Percentiles rank a stretch among this genome's conserved stretches.
Evolutionary conservation across 495 filamentous ascomycete genomes (phyloP).

Genomic region (Xeromyces bisporus): DNA sequence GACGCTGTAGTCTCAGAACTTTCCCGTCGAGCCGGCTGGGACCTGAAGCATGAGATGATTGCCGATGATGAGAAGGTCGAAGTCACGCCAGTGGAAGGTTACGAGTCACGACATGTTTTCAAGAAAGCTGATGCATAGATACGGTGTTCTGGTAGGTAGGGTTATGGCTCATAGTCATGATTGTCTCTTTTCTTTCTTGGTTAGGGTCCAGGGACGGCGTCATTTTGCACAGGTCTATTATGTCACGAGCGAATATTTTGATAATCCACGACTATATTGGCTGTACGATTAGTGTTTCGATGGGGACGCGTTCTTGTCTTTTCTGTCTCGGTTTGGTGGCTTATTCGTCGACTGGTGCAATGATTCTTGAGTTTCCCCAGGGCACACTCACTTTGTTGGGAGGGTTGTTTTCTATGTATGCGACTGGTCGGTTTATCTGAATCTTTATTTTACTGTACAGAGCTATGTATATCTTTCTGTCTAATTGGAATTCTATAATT

Average conservation of each 20-base stretch:
- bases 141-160: conserved; percentile 16
- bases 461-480: too few relatives aligned
- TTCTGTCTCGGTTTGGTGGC: neutral
- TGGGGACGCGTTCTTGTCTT: conserved; percentile 1
- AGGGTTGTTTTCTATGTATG: too few relatives aligned
- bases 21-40: conserved; percentile 71
- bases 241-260: neutral
- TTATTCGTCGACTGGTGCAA: too few relatives aligned
- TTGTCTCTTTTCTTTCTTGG: conserved; percentile 8
- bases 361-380: too few relatives aligned
- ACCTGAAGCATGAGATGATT: conserved; percentile 78
- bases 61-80: conserved; percentile 45
- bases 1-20: conserved; percentile 84
- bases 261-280: too few relatives aligned
- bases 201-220: conserved; percentile 17
- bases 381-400: too few relatives aligned
- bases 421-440: too few relatives aligned
- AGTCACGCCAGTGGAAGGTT: conserved; percentile 41
- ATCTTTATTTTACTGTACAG: too few relatives aligned
- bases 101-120: conserved; percentile 48
- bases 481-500: too few relatives aligned
- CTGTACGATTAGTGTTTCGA: too few relatives aligned
- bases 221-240: conserved; percentile 2
- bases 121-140: conserved; percentile 31
- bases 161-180: neutral